Evolutionary conservation across 257 asterid species (phyloP).

Genomic region (Haberlea rhodopensis): DNA sequence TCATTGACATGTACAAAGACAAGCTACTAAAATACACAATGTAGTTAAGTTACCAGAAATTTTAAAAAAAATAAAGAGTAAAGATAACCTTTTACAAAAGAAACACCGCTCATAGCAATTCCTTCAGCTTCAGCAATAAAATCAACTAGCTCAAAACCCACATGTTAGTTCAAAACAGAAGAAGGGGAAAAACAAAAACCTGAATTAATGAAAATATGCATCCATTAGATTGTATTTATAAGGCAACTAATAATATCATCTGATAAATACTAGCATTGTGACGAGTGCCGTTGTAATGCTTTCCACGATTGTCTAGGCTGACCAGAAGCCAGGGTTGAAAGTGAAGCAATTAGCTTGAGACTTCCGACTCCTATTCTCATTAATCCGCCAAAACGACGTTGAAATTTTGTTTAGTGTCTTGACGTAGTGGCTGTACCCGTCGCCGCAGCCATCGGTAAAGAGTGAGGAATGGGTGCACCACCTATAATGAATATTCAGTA

Average conservation of each 20-base stretch:
- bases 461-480: slow-evolving; percentile 32
- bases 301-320: slow-evolving; percentile 95
- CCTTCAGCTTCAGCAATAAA: no score
- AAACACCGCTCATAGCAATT: slow-evolving; percentile 58
- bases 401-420: slow-evolving; percentile 27
- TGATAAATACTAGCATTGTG: slow-evolving; percentile 53
- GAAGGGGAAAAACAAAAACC: no score
- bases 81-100: slow-evolving; percentile 76
- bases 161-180: no score
- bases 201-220: no score
- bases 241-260: no score
- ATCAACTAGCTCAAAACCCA: no score
- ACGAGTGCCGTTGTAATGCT: slow-evolving; percentile 69
- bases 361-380: slow-evolving; percentile 10
- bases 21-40: neutral
- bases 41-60: slow-evolving; percentile 1
- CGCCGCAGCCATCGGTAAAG: slow-evolving; percentile 35
- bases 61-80: neutral
- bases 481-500: slow-evolving; percentile 20
- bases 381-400: slow-evolving; percentile 22
- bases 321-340: slow-evolving; percentile 79
- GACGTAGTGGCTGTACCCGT: slow-evolving; percentile 39
- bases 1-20: no score
- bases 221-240: no score
- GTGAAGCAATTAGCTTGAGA: slow-evolving; percentile 39